These are phyloP conservation scores for Aspergillus sojae DNA, from an alignment of 2,329 filamentous ascomycete genomes.

Conservation along the genomic window DNA sequence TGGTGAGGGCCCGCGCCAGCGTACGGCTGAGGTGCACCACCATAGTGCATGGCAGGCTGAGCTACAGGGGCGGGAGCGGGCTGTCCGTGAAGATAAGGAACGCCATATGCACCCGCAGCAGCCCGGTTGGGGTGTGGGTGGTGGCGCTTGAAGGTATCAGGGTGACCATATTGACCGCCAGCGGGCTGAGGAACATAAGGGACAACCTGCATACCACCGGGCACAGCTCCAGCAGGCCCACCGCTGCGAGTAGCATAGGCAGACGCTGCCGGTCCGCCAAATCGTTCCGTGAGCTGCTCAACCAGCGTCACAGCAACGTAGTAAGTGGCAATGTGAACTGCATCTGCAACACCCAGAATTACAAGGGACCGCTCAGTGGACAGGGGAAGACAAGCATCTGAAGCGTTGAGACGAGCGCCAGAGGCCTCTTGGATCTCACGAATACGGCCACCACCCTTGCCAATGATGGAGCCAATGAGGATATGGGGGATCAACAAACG, in stretches of 20 bases:
- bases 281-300: conserved; percentile 95
- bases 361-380: conserved; percentile 98
- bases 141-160: conserved; percentile 79
- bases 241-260: conserved; percentile 95
- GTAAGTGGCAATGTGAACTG: conserved; percentile 97
- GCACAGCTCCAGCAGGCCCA: conserved; percentile 87
- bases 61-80: conserved; percentile 55
- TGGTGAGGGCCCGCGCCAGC: conserved; percentile 78
- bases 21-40: conserved; percentile 75
- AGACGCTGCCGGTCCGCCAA: conserved; percentile 93
- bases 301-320: conserved; percentile 98
- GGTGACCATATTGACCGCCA: conserved; percentile 87
- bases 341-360: conserved; percentile 95
- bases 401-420: conserved; percentile 93
- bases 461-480: conserved; percentile 97
- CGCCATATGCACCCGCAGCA: conserved; percentile 71
- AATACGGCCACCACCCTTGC: conserved; percentile 92
- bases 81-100: conserved; percentile 72
- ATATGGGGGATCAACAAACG: conserved; percentile 95
- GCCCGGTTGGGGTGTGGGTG: conserved; percentile 74
- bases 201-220: conserved; percentile 98
- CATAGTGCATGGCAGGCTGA: conserved; percentile 79
- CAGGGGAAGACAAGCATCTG: conserved; percentile 88
- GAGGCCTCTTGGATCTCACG: conserved; percentile 98
- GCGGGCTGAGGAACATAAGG: conserved; percentile 93